These are phyloP conservation scores for Arthrocladium fulminans DNA, from an alignment of 2,329 filamentous ascomycete species.

Conservation along the genomic window DNA sequence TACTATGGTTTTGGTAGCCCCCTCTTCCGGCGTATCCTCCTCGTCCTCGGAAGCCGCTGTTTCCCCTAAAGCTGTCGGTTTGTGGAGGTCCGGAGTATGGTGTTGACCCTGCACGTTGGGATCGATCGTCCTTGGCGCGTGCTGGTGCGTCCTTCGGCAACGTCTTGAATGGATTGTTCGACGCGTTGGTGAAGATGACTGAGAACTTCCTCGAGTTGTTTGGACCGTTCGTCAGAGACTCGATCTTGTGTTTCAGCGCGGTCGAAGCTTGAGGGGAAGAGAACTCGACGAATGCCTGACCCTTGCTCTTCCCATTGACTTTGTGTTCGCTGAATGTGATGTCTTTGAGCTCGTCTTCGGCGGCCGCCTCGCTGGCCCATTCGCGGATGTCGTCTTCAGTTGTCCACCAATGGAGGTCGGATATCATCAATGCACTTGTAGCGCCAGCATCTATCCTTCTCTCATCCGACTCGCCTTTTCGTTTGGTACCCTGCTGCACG, in stretches of 20 bases:
- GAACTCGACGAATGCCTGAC: conserved; percentile 81
- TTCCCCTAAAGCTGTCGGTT: conserved; percentile 39
- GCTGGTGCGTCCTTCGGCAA: conserved; percentile 78
- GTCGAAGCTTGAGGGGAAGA: conserved; percentile 74
- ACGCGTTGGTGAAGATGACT: conserved; percentile 66
- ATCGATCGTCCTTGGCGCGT: conserved; percentile 55
- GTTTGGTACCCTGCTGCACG: conserved; percentile 48
- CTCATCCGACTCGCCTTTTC: conserved; percentile 51
- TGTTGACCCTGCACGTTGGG: conserved; percentile 32
- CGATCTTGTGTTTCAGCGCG: conserved; percentile 73
- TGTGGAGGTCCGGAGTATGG: conserved; percentile 33
- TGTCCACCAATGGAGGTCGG: conserved; percentile 92
- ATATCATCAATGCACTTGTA: conserved; percentile 68
- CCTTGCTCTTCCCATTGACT: conserved; percentile 97
- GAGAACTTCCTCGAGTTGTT: conserved; percentile 55
- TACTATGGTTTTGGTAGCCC: conserved; percentile 35
- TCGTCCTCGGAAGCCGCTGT: conserved; percentile 47
- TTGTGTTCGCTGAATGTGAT: conserved; percentile 98
- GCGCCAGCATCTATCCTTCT: conserved; percentile 51
- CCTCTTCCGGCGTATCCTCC: conserved; percentile 29
- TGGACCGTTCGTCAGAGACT: conserved; percentile 47
- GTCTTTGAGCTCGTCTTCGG: conserved; percentile 78
- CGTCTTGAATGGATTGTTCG: conserved; percentile 80
- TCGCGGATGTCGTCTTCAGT: conserved; percentile 90
- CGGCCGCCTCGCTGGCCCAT: conserved; percentile 70